Evolutionary conservation across 75 land plant species (phyloP).

Genomic region (Azolla pinnata): DNA sequence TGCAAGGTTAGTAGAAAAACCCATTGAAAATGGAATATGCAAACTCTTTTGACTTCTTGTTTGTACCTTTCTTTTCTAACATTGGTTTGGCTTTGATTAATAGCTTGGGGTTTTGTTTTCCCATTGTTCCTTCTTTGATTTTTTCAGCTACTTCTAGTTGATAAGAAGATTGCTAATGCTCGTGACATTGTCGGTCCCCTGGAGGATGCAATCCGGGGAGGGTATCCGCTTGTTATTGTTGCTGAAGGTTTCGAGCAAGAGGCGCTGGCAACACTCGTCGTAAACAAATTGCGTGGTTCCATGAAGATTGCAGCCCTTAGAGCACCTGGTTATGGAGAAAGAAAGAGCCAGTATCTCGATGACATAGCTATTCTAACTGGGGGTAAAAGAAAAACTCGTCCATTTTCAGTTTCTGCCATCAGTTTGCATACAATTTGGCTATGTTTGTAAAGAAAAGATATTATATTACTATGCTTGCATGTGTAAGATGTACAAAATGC

Average conservation of each 20-base stretch:
- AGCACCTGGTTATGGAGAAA: slow-evolving; percentile 87
- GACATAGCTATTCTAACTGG: slow-evolving; percentile 81
- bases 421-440: too few relatives aligned
- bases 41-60: too few relatives aligned
- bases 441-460: too few relatives aligned
- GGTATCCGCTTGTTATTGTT: slow-evolving; percentile 65
- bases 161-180: slow-evolving; percentile 70
- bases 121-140: too few relatives aligned
- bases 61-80: too few relatives aligned
- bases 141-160: slow-evolving; percentile 64
- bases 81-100: neutral
- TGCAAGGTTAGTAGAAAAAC: slow-evolving; percentile 43
- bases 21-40: too few relatives aligned
- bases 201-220: slow-evolving; percentile 84
- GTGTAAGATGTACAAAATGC: too few relatives aligned
- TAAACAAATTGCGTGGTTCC: slow-evolving; percentile 62
- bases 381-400: slow-evolving; percentile 36
- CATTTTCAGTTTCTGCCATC: too few relatives aligned
- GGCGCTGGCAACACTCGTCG: slow-evolving; percentile 69
- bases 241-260: slow-evolving; percentile 86
- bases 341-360: slow-evolving; percentile 75
- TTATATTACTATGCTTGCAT: too few relatives aligned
- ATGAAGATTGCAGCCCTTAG: slow-evolving; percentile 75
- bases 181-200: slow-evolving; percentile 58
- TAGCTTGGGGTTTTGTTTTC: too few relatives aligned